phyloP scores from a whole-genome alignment of 2,329 filamentous ascomycete genomes.

The Pseudocercospora fijiensis region DNA sequence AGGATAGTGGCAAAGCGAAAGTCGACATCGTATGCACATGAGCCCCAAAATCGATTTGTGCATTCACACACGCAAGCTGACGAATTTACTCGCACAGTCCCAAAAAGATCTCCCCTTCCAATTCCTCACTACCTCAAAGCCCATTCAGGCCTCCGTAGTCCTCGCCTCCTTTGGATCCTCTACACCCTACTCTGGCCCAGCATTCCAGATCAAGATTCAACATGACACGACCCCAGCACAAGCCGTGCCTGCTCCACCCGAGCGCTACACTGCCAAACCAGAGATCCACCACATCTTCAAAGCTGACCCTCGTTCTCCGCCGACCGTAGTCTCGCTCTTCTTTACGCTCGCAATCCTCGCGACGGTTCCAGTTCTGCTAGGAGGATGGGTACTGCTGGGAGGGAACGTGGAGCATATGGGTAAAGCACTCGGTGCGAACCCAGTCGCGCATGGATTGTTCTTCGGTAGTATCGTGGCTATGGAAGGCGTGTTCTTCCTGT shows the following conservation, averaged over 20 bases:
- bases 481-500: conserved; percentile 90
- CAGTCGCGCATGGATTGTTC: conserved; percentile 79
- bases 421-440: conserved; percentile 72
- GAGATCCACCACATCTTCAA: conserved; percentile 93
- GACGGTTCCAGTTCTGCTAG: conserved; percentile 70
- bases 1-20: conserved; percentile 82
- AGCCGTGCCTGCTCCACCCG: conserved; percentile 62
- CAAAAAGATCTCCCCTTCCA: conserved; percentile 87
- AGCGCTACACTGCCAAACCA: conserved; percentile 78
- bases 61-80: background rate
- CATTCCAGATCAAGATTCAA: conserved; percentile 71
- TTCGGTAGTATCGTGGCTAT: conserved; percentile 83
- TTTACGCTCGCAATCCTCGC: conserved; percentile 73
- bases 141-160: conserved; percentile 76
- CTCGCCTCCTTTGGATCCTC: conserved; percentile 83
- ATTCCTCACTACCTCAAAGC: conserved; percentile 65
- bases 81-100: conserved; percentile 55
- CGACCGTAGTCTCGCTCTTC: conserved; percentile 72
- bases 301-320: conserved; percentile 74
- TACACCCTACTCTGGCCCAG: conserved; percentile 63
- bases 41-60: background rate
- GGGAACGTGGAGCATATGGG: conserved; percentile 77
- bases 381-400: conserved; percentile 73
- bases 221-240: conserved; percentile 62
- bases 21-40: conserved; percentile 71